phyloP scores from a whole-genome alignment of 169 alveolate genomes.

The Neospora caninum region DNA sequence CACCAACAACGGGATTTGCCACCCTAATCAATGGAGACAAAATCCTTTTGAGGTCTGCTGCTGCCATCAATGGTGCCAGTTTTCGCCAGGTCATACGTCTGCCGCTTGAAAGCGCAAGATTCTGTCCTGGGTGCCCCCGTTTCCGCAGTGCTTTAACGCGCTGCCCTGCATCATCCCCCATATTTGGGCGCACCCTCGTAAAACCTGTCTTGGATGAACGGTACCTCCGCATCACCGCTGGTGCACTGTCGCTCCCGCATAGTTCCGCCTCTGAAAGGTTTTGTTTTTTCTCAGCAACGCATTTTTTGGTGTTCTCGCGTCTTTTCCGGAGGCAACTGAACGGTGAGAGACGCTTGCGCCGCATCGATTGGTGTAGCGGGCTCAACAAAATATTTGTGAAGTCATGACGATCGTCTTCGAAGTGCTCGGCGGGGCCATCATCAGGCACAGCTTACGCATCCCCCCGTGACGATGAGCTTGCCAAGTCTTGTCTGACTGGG shows the following conservation, averaged over 20 bases:
- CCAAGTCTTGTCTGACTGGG: neutral
- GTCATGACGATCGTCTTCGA: neutral
- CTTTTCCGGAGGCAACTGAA: neutral
- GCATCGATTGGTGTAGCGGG: neutral
- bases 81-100: neutral
- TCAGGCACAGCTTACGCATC: neutral
- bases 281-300: too few relatives aligned
- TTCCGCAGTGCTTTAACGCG: neutral
- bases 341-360: neutral
- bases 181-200: neutral
- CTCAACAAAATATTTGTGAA: neutral
- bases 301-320: too few relatives aligned
- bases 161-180: neutral
- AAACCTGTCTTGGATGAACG: neutral
- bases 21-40: too few relatives aligned
- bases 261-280: too few relatives aligned
- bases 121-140: neutral
- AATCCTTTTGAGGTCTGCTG: too few relatives aligned
- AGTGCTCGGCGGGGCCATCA: neutral
- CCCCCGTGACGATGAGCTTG: neutral
- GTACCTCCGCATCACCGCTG: neutral
- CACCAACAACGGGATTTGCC: too few relatives aligned
- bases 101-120: neutral
- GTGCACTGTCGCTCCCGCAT: too few relatives aligned
- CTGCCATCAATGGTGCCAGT: too few relatives aligned